Conservation (phyloP, 768 basidiomycete genomes). For the Chalciporus pseudorubinellus region DNA sequence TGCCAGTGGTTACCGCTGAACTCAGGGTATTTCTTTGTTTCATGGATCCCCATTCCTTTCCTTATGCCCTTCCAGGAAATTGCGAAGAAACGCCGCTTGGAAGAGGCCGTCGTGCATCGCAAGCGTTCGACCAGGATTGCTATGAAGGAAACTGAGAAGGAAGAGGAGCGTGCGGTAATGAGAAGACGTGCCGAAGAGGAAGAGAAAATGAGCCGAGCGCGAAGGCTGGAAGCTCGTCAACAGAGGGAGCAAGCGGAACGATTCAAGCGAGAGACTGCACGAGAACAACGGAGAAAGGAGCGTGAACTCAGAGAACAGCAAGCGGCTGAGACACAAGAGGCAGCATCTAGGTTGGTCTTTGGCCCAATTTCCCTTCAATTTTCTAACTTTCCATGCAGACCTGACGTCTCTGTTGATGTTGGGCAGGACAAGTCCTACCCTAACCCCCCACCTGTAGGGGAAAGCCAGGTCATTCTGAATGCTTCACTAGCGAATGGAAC, state of each 20-base stretch:
- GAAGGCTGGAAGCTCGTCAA: conserved; percentile 53
- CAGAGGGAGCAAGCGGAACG: conserved; percentile 58
- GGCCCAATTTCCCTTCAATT: neutral
- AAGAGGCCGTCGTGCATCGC: conserved; percentile 77
- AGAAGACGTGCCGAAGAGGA: conserved; percentile 61
- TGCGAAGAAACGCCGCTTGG: conserved; percentile 58
- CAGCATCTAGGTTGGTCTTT: conserved; percentile 13
- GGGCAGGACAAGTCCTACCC: neutral
- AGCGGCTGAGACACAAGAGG: conserved; percentile 10
- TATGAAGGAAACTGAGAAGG: conserved; percentile 73
- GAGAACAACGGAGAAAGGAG: conserved; percentile 48
- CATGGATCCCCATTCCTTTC: neutral
- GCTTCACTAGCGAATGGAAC: conserved; percentile 22
- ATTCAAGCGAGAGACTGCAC: conserved; percentile 52
- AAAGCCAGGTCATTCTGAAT: conserved; percentile 2
- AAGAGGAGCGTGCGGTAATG: conserved; percentile 64
- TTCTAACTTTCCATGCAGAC: conserved; percentile 19
- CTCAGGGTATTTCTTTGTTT: conserved; percentile 48
- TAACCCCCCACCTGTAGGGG: neutral
- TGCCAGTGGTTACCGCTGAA: conserved; percentile 66
- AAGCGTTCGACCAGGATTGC: conserved; percentile 92
- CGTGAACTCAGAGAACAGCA: conserved; percentile 32
- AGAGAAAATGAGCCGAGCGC: conserved; percentile 63
- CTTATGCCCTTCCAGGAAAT: conserved; percentile 46
- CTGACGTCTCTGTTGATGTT: conserved; percentile 1